These are phyloP conservation scores for Stagonosporopsis chrysanthemi DNA, from an alignment of 2,329 filamentous ascomycete genomes.

Conservation along the genomic window DNA sequence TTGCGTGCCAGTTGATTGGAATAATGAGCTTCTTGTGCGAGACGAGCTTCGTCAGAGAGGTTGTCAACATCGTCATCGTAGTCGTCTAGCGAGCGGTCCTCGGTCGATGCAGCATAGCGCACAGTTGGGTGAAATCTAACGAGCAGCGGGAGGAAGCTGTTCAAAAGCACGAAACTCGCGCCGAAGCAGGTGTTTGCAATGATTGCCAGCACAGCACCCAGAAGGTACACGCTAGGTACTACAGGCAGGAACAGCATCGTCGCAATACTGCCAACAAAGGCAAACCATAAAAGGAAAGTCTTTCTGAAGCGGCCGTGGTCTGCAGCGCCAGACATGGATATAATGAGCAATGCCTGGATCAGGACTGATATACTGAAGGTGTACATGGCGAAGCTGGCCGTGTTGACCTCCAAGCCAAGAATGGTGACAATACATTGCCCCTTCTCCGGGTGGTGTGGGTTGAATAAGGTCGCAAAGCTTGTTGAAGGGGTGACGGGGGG, in stretches of 20 bases:
- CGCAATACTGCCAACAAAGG: conserved; percentile 77
- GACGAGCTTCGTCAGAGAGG: conserved; percentile 27
- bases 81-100: conserved; percentile 34
- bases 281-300: conserved; percentile 84
- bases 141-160: conserved; percentile 91
- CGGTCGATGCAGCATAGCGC: conserved; percentile 43
- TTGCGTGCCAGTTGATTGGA: conserved; percentile 37
- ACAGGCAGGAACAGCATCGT: conserved; percentile 91
- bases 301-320: conserved; percentile 92
- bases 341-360: conserved; percentile 86
- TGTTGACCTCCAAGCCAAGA: conserved; percentile 87
- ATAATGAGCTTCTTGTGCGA: conserved; percentile 36
- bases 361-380: conserved; percentile 94
- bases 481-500: conserved; percentile 51
- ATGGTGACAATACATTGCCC: conserved; percentile 82
- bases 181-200: conserved; percentile 94
- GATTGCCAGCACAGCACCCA: conserved; percentile 85
- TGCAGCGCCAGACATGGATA: conserved; percentile 94
- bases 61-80: conserved; percentile 39
- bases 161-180: conserved; percentile 91
- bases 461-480: conserved; percentile 28
- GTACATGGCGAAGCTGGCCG: conserved; percentile 97
- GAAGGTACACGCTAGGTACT: conserved; percentile 74
- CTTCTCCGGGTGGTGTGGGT: conserved; percentile 36
- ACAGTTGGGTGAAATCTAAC: conserved; percentile 81